Percentiles rank a stretch among this genome's conserved stretches.
These are phyloP conservation scores for Coccinonectria pachysandricola DNA, from an alignment of 2,329 filamentous ascomycete species.

Conservation along the genomic window DNA sequence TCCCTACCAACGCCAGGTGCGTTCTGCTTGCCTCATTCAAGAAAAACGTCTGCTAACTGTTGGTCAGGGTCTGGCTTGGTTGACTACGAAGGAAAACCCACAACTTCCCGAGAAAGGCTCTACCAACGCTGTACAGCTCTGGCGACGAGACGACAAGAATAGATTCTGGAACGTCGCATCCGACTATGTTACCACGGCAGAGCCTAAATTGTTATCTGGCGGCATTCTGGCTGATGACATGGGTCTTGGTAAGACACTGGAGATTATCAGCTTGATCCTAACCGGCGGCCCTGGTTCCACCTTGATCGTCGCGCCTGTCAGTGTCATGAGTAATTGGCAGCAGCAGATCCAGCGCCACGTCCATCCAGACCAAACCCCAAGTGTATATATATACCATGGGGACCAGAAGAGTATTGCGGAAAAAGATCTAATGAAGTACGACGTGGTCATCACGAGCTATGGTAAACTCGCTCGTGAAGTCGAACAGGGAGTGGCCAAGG, in stretches of 20 bases:
- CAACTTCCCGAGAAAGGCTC: conserved; percentile 48
- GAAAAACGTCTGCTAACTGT: conserved; percentile 10
- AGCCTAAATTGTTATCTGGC: conserved; percentile 61
- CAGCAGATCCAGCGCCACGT: conserved; percentile 69
- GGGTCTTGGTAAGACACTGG: conserved; percentile 83
- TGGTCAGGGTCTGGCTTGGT: conserved; percentile 65
- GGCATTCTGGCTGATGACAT: conserved; percentile 85
- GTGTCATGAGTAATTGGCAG: conserved; percentile 86
- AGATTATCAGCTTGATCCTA: conserved; percentile 72
- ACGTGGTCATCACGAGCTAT: conserved; percentile 79
- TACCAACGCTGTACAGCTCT: conserved; percentile 59
- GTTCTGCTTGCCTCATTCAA: conserved; percentile 2
- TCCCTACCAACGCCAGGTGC: conserved; percentile 63
- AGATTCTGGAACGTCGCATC: conserved; percentile 51
- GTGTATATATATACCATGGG: conserved; percentile 67
- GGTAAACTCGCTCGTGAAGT: conserved; percentile 63
- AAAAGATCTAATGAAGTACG: conserved; percentile 54
- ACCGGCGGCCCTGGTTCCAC: conserved; percentile 49
- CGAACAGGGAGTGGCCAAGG: conserved; percentile 31
- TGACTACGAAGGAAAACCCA: conserved; percentile 66
- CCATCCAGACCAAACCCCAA: conserved; percentile 48
- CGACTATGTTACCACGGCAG: conserved; percentile 47
- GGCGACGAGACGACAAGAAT: conserved; percentile 46
- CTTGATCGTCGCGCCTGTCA: conserved; percentile 71
- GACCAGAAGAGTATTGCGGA: conserved; percentile 42